Evolutionary conservation across 768 basidiomycete genomes (phyloP).

Genomic region (Tricholoma terreum): DNA sequence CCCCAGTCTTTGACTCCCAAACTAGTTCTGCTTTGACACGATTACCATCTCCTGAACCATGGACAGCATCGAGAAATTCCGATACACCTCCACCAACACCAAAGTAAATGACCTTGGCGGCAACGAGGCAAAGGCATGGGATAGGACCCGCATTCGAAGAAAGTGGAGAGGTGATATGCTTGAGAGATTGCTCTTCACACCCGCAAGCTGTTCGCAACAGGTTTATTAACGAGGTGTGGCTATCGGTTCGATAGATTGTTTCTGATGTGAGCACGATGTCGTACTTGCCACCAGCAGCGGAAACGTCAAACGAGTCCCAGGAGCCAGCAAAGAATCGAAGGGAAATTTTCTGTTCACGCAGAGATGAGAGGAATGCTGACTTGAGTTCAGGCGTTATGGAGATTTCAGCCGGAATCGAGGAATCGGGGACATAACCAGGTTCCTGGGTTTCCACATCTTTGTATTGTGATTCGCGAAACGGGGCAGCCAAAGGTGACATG

Average conservation of each 20-base stretch:
- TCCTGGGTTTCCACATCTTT: conserved; percentile 26
- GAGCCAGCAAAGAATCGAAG: conserved; percentile 80
- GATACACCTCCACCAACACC: conserved; percentile 89
- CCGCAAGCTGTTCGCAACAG: conserved; percentile 43
- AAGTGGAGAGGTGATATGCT: neutral
- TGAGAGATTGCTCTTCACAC: conserved; percentile 8
- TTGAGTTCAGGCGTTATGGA: conserved; percentile 64
- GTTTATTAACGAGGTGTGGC: conserved; percentile 56
- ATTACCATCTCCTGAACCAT: conserved; percentile 35
- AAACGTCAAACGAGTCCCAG: conserved; percentile 60
- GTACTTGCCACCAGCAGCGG: conserved; percentile 39
- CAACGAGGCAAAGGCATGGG: conserved; percentile 62
- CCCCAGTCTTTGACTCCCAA: conserved; percentile 64
- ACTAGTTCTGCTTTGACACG: conserved; percentile 48
- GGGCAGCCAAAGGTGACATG: conserved; percentile 52
- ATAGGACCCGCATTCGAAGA: neutral
- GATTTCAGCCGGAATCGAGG: conserved; percentile 39
- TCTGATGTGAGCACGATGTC: conserved; percentile 85
- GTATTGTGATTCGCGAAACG: conserved; percentile 40
- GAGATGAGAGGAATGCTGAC: conserved; percentile 58
- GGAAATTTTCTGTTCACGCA: conserved; percentile 50
- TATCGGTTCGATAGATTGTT: conserved; percentile 80
- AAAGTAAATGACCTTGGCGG: conserved; percentile 91
- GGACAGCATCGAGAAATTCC: conserved; percentile 64
- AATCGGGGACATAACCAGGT: conserved; percentile 19